A percentile compares a stretch with the other conserved stretches of the same genome.
Evolutionary conservation across 306 rosid genomes (phyloP).

Genomic region (Sindora glabra): DNA sequence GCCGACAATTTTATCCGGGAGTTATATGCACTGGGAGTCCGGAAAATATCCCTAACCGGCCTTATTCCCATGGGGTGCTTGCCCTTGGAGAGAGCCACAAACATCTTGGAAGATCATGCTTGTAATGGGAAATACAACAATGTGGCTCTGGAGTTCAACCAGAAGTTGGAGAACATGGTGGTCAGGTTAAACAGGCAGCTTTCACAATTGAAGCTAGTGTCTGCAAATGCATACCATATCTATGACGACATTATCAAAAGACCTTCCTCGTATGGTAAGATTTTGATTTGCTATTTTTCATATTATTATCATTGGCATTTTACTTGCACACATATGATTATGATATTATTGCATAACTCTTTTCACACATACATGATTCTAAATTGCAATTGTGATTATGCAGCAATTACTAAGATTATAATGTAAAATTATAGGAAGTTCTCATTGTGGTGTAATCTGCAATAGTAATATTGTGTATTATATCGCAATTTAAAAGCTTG

Average conservation of each 20-base stretch:
- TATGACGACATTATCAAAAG: conserved; percentile 18
- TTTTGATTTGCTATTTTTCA: too few species aligned
- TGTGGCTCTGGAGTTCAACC: conserved; percentile 47
- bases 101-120: conserved; percentile 30
- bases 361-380: too few species aligned
- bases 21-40: conserved; percentile 43
- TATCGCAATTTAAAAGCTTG: too few species aligned
- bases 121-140: conserved; percentile 34
- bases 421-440: too few species aligned
- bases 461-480: too few species aligned
- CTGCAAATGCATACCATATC: conserved; percentile 27
- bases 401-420: too few species aligned
- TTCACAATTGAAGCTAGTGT: conserved; percentile 29
- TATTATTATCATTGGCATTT: too few species aligned
- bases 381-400: too few species aligned
- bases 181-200: conserved; percentile 32
- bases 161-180: conserved; percentile 34
- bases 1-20: conserved; percentile 36
- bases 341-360: too few species aligned
- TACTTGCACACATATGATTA: too few species aligned
- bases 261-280: conserved; percentile 44
- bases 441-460: too few species aligned
- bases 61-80: conserved; percentile 64
- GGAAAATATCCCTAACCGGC: conserved; percentile 52
- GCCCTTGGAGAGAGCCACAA: conserved; percentile 45